phyloP scores from a whole-genome alignment of 2,329 filamentous ascomycete genomes.

The Phyllosticta citrichinensis region DNA sequence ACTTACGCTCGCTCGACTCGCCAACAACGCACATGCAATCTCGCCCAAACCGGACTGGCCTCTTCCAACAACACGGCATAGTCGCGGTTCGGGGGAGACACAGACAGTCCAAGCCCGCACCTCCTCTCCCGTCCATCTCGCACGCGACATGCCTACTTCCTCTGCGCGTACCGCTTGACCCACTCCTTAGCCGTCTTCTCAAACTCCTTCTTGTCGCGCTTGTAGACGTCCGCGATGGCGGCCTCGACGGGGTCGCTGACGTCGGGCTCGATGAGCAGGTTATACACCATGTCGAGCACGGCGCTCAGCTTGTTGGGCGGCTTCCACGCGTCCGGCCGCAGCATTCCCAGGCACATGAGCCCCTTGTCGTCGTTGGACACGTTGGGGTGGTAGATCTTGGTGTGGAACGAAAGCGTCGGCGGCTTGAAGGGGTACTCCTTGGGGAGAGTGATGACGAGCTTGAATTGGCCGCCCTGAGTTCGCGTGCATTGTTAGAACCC shows the following conservation, averaged over 20 bases:
- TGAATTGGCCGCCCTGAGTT: conserved; percentile 60
- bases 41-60: no score
- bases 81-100: background rate
- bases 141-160: conserved; percentile 14
- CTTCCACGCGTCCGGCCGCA: conserved; percentile 87
- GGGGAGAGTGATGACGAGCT: conserved; percentile 62
- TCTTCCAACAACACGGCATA: no score
- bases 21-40: no score
- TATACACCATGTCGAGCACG: conserved; percentile 67
- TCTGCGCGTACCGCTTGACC: conserved; percentile 60
- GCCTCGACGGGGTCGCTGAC: conserved; percentile 83
- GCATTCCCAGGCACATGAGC: conserved; percentile 73
- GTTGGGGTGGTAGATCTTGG: conserved; percentile 94
- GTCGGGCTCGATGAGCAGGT: conserved; percentile 69
- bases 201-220: conserved; percentile 56
- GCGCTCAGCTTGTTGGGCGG: conserved; percentile 65
- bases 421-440: conserved; percentile 85
- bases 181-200: conserved; percentile 67
- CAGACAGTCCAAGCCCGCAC: conserved; percentile 3
- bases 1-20: no score
- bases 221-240: conserved; percentile 76
- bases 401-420: conserved; percentile 67
- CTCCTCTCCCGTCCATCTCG: background rate
- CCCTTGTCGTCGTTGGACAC: conserved; percentile 79
- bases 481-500: background rate